phyloP scores from a whole-genome alignment of 2,329 filamentous ascomycete genomes.

The Myriosclerotinia duriaeana region DNA sequence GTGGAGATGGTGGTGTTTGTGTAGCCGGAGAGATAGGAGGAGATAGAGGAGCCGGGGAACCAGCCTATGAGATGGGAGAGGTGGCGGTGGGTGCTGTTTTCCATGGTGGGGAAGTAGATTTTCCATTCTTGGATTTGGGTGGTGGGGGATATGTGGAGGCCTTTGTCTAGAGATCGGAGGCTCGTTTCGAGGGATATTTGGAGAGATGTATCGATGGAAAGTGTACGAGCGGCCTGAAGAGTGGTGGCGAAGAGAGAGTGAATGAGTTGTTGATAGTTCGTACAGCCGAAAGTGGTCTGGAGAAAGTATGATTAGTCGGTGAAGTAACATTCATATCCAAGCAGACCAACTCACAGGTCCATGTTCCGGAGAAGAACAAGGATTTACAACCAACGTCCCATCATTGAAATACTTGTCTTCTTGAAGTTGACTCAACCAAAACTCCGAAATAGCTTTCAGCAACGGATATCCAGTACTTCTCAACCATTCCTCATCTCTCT shows the following conservation, averaged over 20 bases:
- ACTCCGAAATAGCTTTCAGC: slow-evolving; percentile 53
- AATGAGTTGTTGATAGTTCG: slow-evolving; percentile 55
- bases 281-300: slow-evolving; percentile 52
- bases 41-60: slow-evolving; percentile 54
- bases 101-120: slow-evolving; percentile 39
- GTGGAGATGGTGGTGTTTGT: slow-evolving; percentile 45
- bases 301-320: neutral
- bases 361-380: slow-evolving; percentile 59
- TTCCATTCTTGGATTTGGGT: slow-evolving; percentile 54
- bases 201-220: slow-evolving; percentile 37
- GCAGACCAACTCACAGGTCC: slow-evolving; percentile 41
- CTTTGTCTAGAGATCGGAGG: slow-evolving; percentile 50
- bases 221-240: neutral
- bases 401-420: slow-evolving; percentile 52
- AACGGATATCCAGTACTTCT: slow-evolving; percentile 51
- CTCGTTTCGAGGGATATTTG: slow-evolving; percentile 44
- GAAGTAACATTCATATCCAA: neutral
- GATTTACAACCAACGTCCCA: slow-evolving; percentile 54
- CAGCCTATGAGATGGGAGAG: slow-evolving; percentile 57
- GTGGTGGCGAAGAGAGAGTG: slow-evolving; percentile 39
- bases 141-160: slow-evolving; percentile 49
- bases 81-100: slow-evolving; percentile 52
- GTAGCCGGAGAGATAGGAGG: slow-evolving; percentile 47
- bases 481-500: slow-evolving; percentile 50
- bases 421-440: slow-evolving; percentile 56